Base-by-base conservation (phyloP, 1,284 basidiomycete genomes). In the Mixia osmundae region DNA sequence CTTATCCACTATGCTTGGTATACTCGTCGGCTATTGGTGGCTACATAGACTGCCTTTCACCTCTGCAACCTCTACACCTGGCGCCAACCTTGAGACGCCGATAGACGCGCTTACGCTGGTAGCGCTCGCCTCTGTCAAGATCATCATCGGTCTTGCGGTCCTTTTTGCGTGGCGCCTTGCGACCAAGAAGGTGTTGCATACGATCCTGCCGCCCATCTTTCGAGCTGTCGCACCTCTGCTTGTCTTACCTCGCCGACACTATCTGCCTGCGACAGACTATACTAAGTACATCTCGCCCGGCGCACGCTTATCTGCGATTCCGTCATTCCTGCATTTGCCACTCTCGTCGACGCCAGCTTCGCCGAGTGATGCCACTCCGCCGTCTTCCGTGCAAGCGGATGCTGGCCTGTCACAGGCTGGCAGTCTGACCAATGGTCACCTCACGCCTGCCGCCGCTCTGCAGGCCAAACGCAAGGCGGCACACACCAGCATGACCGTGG, bases 161-260 rank as follows among this genome's bases (percentile, higher is more conserved):
- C 24, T 42, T 16, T 26, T 38, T 30, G n/a, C 28, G 23, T 41
- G 25, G 21, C 25, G 33, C 35, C 62, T 94, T 31, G 51, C 79
- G 25, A 76, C 76, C 6, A 94, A 91, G 55, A 67, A 68, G 1
- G 53, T 67, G 2, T 57, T 80, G 18, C 76, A 79, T 44, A 50
- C 69, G 3, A 57, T 74, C 22, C 67, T 91, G 0, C 83, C 85
- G 1, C 76, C 77, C 0, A 62, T 71, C 19, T 89, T 82, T 64
- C 71, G 82, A 33, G 57, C 69, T 31, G 61, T 76, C 41, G 66
- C 76, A 1, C 65, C 51, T 5, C 14, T 55, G 0, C 46, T 60
- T 24, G 45, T 58, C 20, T 62, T 53, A 5, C 52, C 52, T 20
- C 41, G 52, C 2, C 31, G 47, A 11, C 43, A 47, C 34, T 51